phyloP scores from a whole-genome alignment of 2,329 filamentous ascomycete species.

The Aspergillus sp. region DNA sequence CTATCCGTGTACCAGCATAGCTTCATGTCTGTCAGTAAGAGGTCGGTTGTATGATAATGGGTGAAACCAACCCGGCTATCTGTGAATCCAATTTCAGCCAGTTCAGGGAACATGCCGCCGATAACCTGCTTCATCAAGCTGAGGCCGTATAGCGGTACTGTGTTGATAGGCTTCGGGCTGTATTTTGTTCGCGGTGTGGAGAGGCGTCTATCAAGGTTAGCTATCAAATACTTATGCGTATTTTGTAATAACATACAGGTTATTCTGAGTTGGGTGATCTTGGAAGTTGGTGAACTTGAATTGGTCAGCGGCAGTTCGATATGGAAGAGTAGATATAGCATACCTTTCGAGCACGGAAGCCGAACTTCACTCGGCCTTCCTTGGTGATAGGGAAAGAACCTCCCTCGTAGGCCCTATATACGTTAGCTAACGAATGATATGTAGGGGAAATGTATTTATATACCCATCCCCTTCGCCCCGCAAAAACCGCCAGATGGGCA shows the following conservation, averaged over 20 bases:
- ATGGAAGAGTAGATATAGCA: neutral
- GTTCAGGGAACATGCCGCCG: neutral
- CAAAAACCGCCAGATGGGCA: neutral
- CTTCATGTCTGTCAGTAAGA: too few species aligned
- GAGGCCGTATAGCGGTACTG: neutral
- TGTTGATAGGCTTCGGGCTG: neutral
- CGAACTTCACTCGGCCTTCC: neutral
- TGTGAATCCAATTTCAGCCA: neutral
- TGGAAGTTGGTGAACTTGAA: neutral
- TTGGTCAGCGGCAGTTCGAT: neutral
- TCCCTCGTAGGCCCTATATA: neutral
- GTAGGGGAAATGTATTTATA: neutral
- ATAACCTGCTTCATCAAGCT: neutral
- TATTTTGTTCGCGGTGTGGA: neutral
- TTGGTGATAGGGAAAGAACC: neutral
- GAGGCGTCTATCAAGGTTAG: neutral
- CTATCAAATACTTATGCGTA: neutral
- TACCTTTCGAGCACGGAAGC: neutral
- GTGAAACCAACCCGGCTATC: neutral
- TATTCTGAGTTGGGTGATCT: neutral
- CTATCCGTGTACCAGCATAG: too few species aligned
- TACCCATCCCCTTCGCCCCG: neutral
- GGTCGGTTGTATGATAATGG: too few species aligned
- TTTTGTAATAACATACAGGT: neutral
- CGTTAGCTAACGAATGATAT: neutral